These are phyloP conservation scores for Boletus sensibilis DNA, from an alignment of 768 basidiomycete genomes.

Conservation along the genomic window DNA sequence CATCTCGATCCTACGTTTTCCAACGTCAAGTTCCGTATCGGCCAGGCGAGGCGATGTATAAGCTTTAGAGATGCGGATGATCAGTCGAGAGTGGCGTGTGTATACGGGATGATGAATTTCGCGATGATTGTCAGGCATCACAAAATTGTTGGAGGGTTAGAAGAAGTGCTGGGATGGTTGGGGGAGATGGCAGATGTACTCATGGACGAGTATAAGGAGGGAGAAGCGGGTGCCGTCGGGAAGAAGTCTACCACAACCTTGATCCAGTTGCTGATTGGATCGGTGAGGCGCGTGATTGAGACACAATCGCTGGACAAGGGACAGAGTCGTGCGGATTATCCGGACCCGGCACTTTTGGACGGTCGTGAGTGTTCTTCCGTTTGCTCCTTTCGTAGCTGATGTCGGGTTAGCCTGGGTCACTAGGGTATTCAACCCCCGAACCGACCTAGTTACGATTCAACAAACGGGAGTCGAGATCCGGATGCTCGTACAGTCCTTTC, in stretches of 20 bases:
- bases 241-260: conserved; percentile 35
- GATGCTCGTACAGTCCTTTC: conserved; percentile 56
- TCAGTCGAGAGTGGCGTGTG: conserved; percentile 63
- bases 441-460: conserved; percentile 41
- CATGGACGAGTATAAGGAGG: conserved; percentile 50
- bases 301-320: conserved; percentile 39
- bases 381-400: conserved; percentile 7
- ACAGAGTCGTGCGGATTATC: conserved; percentile 45
- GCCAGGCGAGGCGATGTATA: conserved; percentile 66
- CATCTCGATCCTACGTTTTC: conserved; percentile 57
- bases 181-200: conserved; percentile 56
- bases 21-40: conserved; percentile 51
- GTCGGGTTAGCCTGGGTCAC: conserved; percentile 53
- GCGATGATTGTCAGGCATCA: conserved; percentile 60
- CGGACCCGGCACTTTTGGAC: conserved; percentile 58
- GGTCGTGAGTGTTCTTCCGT: conserved; percentile 41
- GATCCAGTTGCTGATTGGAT: conserved; percentile 55
- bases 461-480: conserved; percentile 55
- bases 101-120: conserved; percentile 74
- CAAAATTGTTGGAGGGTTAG: conserved; percentile 40
- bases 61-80: conserved; percentile 64
- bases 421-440: conserved; percentile 45
- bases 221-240: conserved; percentile 23
- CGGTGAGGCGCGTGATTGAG: conserved; percentile 52
- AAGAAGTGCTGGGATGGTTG: conserved; percentile 62